A percentile compares a stretch with the other conserved stretches of the same genome.
Evolutionary conservation across 78 protist genomes (phyloP).

Genomic region (Guillardia theta): DNA sequence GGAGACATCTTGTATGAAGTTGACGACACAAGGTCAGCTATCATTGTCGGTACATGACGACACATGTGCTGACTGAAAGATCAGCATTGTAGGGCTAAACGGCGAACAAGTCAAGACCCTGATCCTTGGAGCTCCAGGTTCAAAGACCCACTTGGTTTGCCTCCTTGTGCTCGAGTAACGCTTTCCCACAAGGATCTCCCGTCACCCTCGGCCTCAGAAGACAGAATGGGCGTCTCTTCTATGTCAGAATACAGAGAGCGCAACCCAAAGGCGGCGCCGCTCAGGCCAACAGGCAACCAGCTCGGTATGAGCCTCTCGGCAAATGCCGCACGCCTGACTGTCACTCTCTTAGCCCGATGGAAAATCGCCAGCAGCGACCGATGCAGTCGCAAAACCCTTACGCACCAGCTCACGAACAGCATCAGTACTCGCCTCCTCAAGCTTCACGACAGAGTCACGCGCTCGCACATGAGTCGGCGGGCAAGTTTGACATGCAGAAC

Average conservation of each 20-base stretch:
- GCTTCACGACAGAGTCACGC: too few species aligned
- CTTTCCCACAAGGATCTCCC: not conserved
- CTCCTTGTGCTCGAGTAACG: not conserved
- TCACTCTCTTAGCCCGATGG: too few species aligned
- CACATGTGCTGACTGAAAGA: not conserved
- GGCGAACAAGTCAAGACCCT: not conserved
- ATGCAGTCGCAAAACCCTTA: too few species aligned
- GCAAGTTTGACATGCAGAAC: too few species aligned
- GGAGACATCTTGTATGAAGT: conserved; percentile 19
- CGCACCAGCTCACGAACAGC: too few species aligned
- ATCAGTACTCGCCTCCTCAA: too few species aligned
- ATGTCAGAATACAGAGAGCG: not conserved
- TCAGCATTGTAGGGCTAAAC: not conserved
- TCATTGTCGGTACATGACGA: not conserved
- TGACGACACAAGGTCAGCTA: not conserved
- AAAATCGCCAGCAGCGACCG: too few species aligned
- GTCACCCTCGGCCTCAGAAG: not conserved
- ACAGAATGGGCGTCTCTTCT: not conserved
- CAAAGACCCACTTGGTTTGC: not conserved
- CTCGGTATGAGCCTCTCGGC: too few species aligned
- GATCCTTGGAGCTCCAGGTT: conserved; percentile 12
- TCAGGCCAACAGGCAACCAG: too few species aligned
- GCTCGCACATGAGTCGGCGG: too few species aligned
- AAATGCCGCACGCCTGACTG: too few species aligned
- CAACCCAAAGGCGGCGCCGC: not conserved